These are phyloP conservation scores for Taxillus chinensis DNA, from an alignment of 164 flowering plant genomes.

Conservation along the genomic window DNA sequence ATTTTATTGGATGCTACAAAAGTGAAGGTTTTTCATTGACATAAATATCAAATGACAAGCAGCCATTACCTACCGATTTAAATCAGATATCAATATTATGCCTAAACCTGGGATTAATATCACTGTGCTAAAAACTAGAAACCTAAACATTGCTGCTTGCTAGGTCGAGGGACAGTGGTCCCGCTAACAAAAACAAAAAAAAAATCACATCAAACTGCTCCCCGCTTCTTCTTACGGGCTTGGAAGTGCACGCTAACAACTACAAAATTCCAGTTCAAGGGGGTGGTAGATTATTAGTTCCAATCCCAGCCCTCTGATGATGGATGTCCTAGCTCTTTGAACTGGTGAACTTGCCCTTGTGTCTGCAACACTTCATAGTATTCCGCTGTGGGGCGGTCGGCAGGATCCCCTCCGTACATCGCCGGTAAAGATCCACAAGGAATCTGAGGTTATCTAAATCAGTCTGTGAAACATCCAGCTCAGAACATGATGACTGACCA, in stretches of 20 bases:
- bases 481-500: conserved; percentile 14
- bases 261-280: conserved; percentile 11
- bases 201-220: too few species aligned
- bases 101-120: too few species aligned
- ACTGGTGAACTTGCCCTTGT: conserved; percentile 8
- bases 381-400: conserved; percentile 64
- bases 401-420: conserved; percentile 58
- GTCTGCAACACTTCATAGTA: conserved; percentile 35
- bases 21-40: too few species aligned
- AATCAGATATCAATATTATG: too few species aligned
- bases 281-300: not conserved
- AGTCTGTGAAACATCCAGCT: conserved; percentile 12
- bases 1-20: too few species aligned
- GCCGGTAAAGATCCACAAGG: conserved; percentile 43
- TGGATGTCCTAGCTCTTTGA: conserved; percentile 6
- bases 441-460: conserved; percentile 36
- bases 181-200: too few species aligned
- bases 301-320: not conserved
- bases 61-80: too few species aligned
- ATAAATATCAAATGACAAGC: too few species aligned
- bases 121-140: too few species aligned
- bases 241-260: conserved; percentile 8
- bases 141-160: too few species aligned
- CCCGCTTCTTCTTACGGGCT: too few species aligned
- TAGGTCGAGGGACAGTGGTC: too few species aligned